Base-by-base conservation (phyloP, 2,329 filamentous ascomycete species). In the Monosporascus sp. region DNA sequence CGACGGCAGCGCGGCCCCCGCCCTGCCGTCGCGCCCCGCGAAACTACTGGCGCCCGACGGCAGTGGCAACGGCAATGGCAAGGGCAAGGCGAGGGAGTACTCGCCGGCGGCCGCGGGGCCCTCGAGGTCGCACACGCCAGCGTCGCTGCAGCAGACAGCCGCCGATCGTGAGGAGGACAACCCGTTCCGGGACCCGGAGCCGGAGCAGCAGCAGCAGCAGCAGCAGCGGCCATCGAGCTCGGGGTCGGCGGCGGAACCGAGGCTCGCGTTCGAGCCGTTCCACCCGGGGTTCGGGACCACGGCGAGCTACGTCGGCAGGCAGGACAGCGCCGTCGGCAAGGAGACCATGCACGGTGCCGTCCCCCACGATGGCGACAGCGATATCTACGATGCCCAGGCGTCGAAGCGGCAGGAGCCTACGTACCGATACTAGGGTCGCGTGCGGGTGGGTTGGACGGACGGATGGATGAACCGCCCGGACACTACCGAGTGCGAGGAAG, bases 301-400 rank as follows among this genome's bases (percentile, higher is more conserved):
- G 17, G 62, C 62, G 25, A 70, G 70, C 57, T 72, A 72, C 48
- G 42, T 67, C 2, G 66, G 64, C 44, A 65, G 72, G 37, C 72
- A 74, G 57, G 72, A 74, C 17, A 74, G 72, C 51, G 71, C 71
- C 20, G 51, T 70, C 42, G 71, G 68, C 39, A 73, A 74, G 60
- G 62, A 73, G 54, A 58, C 68, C 8, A 75, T 74, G 73, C 71
- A 74, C 47, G 74, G 72, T 7, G 72, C 67, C 22, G 60, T 41
- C 5, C 22, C 38, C 20, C 57, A 58, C 7, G 64, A 69, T 3
- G 65, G 69, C 38, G 66, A 70, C 37, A 71, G 73, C 36, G 71
- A 74, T 48, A 60, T 75, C 41, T 76, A 77, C 51, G 69, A 72
- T 44, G 52, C 20, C 15, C 38, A 64, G n/a, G 62, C 65, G 17